Evolutionary conservation across 805 yeast genomes (phyloP).

Genomic region (Cyberlindnera veronae): DNA sequence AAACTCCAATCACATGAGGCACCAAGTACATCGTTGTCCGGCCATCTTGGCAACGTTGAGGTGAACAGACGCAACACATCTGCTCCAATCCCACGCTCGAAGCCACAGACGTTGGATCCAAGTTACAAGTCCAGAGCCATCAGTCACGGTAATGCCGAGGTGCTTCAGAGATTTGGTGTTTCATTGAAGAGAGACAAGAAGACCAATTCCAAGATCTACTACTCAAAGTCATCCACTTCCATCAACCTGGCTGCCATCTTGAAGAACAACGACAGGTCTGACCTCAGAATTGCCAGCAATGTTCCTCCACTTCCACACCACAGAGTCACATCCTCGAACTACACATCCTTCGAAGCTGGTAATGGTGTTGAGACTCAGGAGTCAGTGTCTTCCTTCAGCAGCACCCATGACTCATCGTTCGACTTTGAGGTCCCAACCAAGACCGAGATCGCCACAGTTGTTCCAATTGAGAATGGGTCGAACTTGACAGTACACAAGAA

Average conservation of each 20-base stretch:
- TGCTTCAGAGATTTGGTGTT: constrained; percentile 24
- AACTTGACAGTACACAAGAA: constrained; percentile 22
- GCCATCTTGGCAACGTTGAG: constrained; percentile 17
- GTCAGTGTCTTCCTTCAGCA: constrained; percentile 4
- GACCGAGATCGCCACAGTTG: constrained; percentile 26
- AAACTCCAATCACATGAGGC: no score
- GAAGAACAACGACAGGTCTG: constrained; percentile 11
- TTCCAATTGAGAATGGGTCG: constrained; percentile 27
- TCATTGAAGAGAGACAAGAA: constrained; percentile 17
- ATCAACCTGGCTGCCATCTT: constrained; percentile 25
- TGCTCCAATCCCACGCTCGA: constrained; percentile 18
- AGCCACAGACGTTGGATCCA: constrained; percentile 26
- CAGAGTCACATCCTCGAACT: constrained; percentile 26
- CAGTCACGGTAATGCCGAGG: constrained; percentile 19
- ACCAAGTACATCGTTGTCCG: no score
- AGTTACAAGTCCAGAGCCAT: constrained; percentile 17
- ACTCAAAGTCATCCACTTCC: constrained; percentile 28
- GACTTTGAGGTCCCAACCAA: constrained; percentile 27
- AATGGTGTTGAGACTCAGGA: constrained; percentile 4
- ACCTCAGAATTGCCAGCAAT: constrained; percentile 3
- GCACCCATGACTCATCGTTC: constrained; percentile 22
- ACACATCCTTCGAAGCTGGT: constrained; percentile 16
- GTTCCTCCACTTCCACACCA: constrained; percentile 15
- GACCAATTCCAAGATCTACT: constrained; percentile 24
- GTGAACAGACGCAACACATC: constrained; percentile 19